phyloP scores from a whole-genome alignment of 331 rosid genomes.

The Acacia concinna region DNA sequence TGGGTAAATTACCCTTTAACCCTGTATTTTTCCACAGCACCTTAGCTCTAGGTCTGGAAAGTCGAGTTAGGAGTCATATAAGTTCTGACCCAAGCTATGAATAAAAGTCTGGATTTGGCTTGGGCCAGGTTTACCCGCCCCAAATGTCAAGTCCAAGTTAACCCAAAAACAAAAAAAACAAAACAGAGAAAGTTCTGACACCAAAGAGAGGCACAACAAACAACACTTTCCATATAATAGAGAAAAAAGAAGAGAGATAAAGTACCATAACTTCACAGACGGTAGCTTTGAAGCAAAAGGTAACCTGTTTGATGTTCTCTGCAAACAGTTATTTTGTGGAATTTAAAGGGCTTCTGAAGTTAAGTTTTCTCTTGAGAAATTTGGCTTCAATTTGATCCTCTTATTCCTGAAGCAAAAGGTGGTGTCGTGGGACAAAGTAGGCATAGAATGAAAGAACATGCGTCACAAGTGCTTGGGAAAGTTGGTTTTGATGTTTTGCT shows the following conservation, averaged over 20 bases:
- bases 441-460: background rate
- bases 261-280: background rate
- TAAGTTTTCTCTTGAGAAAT: background rate
- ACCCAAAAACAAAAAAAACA: background rate
- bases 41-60: background rate
- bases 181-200: background rate
- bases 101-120: background rate
- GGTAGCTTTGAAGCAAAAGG: background rate
- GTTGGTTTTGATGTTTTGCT: background rate
- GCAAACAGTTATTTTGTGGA: background rate
- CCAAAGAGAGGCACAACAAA: background rate
- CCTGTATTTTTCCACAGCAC: background rate
- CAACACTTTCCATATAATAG: background rate
- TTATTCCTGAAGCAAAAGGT: background rate
- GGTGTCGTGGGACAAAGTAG: background rate
- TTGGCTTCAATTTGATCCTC: background rate
- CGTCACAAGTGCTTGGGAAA: background rate
- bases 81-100: background rate
- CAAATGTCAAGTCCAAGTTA: background rate
- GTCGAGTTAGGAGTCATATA: background rate
- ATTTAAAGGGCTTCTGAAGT: background rate
- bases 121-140: background rate
- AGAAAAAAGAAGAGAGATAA: background rate
- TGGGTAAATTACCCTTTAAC: too few relatives aligned
- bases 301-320: background rate